Conservation (phyloP, 805 yeast genomes). For the Nematodospora valgi region DNA sequence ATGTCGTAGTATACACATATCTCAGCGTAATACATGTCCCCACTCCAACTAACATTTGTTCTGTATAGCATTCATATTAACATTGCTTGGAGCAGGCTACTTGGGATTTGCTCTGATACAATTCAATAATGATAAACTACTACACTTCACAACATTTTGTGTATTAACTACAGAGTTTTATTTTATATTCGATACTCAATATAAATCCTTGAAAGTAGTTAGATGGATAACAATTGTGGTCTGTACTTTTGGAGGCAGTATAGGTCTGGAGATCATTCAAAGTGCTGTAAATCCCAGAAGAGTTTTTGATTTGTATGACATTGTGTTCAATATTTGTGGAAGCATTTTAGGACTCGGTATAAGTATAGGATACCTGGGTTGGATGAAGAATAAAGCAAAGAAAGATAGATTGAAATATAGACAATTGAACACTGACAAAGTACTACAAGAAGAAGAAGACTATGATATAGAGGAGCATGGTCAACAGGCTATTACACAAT, state of each 20-base stretch:
- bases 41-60: too few species aligned
- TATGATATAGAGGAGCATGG: not conserved
- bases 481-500: not conserved
- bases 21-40: too few species aligned
- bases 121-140: conserved; percentile 42
- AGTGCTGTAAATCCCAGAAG: conserved; percentile 43
- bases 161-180: conserved; percentile 48
- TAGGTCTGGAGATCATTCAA: conserved; percentile 52
- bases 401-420: conserved; percentile 1
- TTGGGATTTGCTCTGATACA: conserved; percentile 51
- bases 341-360: conserved; percentile 22
- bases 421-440: not conserved
- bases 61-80: conserved; percentile 24
- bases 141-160: conserved; percentile 48
- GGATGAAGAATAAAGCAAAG: not conserved
- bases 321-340: conserved; percentile 32
- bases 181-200: conserved; percentile 37
- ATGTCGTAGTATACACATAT: too few species aligned
- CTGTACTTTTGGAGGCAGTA: conserved; percentile 47
- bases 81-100: conserved; percentile 34
- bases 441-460: conserved; percentile 1
- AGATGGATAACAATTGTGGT: conserved; percentile 34
- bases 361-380: not conserved
- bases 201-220: conserved; percentile 24
- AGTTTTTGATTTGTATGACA: conserved; percentile 49